A percentile compares a stretch with the other conserved stretches of the same genome.
Conservation (phyloP, 345 rosid genomes). For the Hibiscus mutabilis region DNA sequence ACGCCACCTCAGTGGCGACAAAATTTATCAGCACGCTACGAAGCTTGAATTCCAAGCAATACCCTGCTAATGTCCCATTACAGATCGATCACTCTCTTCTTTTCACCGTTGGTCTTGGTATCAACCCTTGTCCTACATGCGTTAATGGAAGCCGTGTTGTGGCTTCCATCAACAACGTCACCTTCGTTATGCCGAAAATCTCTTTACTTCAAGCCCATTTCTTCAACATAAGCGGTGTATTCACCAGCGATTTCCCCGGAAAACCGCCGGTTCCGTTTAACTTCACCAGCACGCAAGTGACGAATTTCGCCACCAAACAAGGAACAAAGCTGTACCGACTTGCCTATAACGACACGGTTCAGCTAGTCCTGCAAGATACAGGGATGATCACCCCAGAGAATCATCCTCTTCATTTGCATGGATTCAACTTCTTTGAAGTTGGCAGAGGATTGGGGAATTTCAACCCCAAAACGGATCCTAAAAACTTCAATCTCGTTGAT, state of each 20-base stretch:
- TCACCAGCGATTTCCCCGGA: constrained; percentile 69
- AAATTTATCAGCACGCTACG: constrained; percentile 39
- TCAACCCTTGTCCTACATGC: constrained; percentile 66
- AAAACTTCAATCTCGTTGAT: constrained; percentile 70
- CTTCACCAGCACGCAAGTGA: constrained; percentile 58
- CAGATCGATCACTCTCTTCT: constrained; percentile 54
- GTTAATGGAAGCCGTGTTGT: constrained; percentile 52
- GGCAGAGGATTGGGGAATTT: constrained; percentile 79
- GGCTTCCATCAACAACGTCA: constrained; percentile 65
- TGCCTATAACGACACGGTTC: constrained; percentile 54
- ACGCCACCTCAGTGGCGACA: constrained; percentile 58
- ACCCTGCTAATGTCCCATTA: constrained; percentile 63
- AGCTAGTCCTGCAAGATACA: constrained; percentile 76
- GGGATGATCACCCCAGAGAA: constrained; percentile 72
- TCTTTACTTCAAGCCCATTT: constrained; percentile 73
- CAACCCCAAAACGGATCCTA: constrained; percentile 42
- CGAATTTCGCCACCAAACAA: constrained; percentile 47
- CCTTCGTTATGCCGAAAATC: constrained; percentile 62
- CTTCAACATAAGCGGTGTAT: constrained; percentile 61
- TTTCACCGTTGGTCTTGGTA: constrained; percentile 65
- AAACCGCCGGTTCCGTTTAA: constrained; percentile 43
- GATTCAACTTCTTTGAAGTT: constrained; percentile 73
- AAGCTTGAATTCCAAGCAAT: constrained; percentile 56
- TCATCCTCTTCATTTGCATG: constrained; percentile 89
- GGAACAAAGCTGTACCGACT: constrained; percentile 74